Conservation (phyloP, 2,329 filamentous ascomycete species). For the Dactylellina cionopaga region DNA sequence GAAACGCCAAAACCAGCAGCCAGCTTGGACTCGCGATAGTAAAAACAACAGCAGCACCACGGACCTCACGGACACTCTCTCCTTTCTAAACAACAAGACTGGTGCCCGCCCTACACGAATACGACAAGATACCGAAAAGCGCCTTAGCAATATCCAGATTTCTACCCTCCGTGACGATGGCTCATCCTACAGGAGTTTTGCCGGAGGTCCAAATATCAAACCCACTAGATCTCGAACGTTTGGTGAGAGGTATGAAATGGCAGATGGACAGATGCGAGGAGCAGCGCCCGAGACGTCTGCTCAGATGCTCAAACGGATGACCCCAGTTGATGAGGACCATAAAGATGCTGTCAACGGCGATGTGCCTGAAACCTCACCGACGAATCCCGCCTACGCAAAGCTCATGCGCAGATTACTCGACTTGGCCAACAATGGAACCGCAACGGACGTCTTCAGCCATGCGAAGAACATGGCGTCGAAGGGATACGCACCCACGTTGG, state of each 20-base stretch:
- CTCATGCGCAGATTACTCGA: conserved; percentile 25
- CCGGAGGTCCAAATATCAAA: neutral
- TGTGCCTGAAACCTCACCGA: conserved; percentile 13
- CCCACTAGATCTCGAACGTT: neutral
- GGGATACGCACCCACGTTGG: conserved; percentile 50
- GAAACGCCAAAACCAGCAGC: conserved; percentile 14
- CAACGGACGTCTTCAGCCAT: conserved; percentile 52
- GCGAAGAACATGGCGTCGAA: conserved; percentile 50
- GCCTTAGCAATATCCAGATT: neutral
- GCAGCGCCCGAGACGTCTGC: neutral
- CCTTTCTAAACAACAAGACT: conserved; percentile 17
- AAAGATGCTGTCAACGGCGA: conserved; percentile 38
- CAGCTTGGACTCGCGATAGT: conserved; percentile 17
- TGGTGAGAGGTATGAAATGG: too few relatives aligned
- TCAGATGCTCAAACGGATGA: conserved; percentile 3
- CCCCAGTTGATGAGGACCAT: conserved; percentile 32
- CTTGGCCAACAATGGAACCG: conserved; percentile 27
- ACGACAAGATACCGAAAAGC: neutral
- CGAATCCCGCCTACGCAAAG: conserved; percentile 41
- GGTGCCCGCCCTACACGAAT: neutral
- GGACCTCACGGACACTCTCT: conserved; percentile 32
- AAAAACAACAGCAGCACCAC: neutral
- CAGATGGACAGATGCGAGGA: too few relatives aligned
- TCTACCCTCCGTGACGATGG: conserved; percentile 28
- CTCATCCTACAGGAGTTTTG: neutral